Percentiles rank a stretch among this genome's conserved stretches.
These are phyloP conservation scores for Emmonsia crescens DNA, from an alignment of 2,329 filamentous ascomycete genomes.

Conservation along the genomic window DNA sequence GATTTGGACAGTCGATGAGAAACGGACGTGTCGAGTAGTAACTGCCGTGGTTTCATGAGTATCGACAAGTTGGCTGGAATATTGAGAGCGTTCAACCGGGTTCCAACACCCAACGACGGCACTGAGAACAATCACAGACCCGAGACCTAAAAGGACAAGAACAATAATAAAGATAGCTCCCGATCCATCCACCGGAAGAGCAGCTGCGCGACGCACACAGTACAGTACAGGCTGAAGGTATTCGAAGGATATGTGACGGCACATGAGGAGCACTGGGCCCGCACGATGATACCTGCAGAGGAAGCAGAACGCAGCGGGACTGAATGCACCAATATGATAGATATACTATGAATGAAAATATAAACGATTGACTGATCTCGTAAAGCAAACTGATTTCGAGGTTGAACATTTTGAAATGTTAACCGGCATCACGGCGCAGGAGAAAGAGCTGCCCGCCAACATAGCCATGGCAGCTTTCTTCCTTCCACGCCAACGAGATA, in stretches of 20 bases:
- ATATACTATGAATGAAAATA: background rate
- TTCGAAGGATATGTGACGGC: background rate
- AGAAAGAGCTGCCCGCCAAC: background rate
- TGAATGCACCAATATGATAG: background rate
- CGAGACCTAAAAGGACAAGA: background rate
- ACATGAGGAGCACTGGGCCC: background rate
- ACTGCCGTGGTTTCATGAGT: background rate
- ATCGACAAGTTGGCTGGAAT: background rate
- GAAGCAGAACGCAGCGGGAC: no score
- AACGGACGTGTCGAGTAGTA: slow-evolving; percentile 6
- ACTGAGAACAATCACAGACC: background rate
- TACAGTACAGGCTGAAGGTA: background rate
- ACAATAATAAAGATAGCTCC: background rate
- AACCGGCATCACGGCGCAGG: background rate
- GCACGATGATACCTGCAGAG: background rate
- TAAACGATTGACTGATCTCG: background rate
- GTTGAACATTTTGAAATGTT: background rate
- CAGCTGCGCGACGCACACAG: background rate
- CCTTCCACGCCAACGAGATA: no score
- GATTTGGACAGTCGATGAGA: slow-evolving; percentile 7
- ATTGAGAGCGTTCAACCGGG: background rate
- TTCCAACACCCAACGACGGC: slow-evolving; percentile 2
- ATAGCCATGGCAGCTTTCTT: background rate
- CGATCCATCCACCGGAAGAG: background rate
- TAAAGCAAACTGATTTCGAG: background rate